Evolutionary conservation across 805 yeast species (phyloP).

Genomic region (Barnettozyma californica): DNA sequence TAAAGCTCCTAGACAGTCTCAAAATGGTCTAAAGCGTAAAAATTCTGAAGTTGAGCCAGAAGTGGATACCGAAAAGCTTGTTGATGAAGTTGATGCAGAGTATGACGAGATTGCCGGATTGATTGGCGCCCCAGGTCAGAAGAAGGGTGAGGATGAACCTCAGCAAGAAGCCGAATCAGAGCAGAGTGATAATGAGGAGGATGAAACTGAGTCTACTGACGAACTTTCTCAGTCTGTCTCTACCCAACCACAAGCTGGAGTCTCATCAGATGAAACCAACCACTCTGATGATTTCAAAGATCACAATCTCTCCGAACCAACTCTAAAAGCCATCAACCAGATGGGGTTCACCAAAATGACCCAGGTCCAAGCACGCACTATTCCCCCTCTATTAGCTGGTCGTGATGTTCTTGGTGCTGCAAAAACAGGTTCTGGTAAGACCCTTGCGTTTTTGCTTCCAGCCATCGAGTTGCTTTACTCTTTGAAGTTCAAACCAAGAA

Average conservation of each 20-base stretch:
- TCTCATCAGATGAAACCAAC: constrained; percentile 29
- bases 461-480: constrained; percentile 91
- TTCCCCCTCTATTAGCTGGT: constrained; percentile 94
- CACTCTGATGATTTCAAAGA: constrained; percentile 34
- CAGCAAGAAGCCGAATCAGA: constrained; percentile 11
- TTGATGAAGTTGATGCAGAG: constrained; percentile 52
- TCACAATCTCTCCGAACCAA: constrained; percentile 72
- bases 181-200: constrained; percentile 19
- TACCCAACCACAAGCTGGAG: constrained; percentile 1
- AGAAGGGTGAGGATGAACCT: constrained; percentile 17
- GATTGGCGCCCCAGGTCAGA: constrained; percentile 39
- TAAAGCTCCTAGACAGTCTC: not conserved
- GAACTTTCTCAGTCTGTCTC: constrained; percentile 12
- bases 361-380: constrained; percentile 89
- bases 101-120: constrained; percentile 53
- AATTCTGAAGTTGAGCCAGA: constrained; percentile 27
- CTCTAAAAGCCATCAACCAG: constrained; percentile 70
- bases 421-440: constrained; percentile 97
- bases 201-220: constrained; percentile 13
- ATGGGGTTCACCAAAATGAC: constrained; percentile 96
- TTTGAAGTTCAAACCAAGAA: constrained; percentile 91
- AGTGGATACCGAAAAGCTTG: constrained; percentile 37
- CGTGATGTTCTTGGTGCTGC: constrained; percentile 99
- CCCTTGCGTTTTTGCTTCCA: constrained; percentile 91
- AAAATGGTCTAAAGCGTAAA: constrained; percentile 21